A percentile compares a stretch with the other conserved stretches of the same genome.
Evolutionary conservation across 2,329 filamentous ascomycete species (phyloP).

Genomic region (Cladophialophora chaetospira): DNA sequence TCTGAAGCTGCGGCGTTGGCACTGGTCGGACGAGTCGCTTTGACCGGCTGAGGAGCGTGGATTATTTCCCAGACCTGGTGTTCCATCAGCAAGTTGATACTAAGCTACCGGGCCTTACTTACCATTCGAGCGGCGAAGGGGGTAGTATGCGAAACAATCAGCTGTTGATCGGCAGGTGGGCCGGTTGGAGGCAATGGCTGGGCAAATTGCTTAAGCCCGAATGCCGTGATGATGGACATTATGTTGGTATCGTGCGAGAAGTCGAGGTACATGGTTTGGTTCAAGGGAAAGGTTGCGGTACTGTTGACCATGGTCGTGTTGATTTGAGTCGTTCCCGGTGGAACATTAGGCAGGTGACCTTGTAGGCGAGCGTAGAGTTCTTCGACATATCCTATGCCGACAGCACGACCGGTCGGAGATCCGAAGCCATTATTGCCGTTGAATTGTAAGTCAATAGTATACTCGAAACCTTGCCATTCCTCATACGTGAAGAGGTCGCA

Average conservation of each 20-base stretch:
- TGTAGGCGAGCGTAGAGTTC: constrained; percentile 66
- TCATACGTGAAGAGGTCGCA: constrained; percentile 74
- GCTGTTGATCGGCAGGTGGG: constrained; percentile 61
- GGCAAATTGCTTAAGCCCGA: constrained; percentile 65
- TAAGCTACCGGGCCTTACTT: neutral
- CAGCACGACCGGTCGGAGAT: constrained; percentile 62
- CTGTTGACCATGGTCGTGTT: constrained; percentile 52
- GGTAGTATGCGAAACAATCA: constrained; percentile 67
- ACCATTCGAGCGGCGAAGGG: constrained; percentile 71
- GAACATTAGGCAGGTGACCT: constrained; percentile 32
- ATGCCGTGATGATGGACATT: constrained; percentile 68
- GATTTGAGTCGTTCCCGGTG: constrained; percentile 47
- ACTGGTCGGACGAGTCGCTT: constrained; percentile 51
- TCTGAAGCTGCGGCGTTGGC: constrained; percentile 25
- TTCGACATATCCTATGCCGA: constrained; percentile 73
- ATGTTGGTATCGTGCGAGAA: constrained; percentile 79
- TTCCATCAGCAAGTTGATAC: neutral
- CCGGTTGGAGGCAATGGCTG: constrained; percentile 58
- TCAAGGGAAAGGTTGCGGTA: constrained; percentile 68
- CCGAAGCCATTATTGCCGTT: constrained; percentile 62
- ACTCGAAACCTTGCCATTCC: constrained; percentile 73
- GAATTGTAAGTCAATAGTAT: constrained; percentile 69
- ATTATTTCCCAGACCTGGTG: constrained; percentile 67
- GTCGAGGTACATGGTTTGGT: constrained; percentile 76
- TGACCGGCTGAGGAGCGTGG: constrained; percentile 64